phyloP scores from a whole-genome alignment of 2,329 filamentous ascomycete species.

The Endoconidiophora laricicola region DNA sequence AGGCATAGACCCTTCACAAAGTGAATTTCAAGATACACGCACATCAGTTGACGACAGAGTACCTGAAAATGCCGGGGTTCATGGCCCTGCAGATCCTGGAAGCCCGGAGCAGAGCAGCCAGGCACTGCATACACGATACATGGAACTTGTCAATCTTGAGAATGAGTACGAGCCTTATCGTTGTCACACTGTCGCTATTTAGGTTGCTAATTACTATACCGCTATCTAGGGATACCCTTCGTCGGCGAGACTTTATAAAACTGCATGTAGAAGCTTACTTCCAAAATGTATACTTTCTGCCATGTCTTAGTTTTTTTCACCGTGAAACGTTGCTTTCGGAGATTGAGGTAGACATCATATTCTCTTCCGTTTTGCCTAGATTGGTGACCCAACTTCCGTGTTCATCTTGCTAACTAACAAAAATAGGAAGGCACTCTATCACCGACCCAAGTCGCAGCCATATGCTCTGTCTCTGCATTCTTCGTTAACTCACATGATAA shows the following conservation, averaged over 20 bases:
- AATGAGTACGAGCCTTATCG: conserved; percentile 9
- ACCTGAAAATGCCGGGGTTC: conserved; percentile 10
- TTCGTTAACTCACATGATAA: conserved; percentile 21
- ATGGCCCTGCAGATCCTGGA: conserved; percentile 6
- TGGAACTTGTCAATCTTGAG: conserved; percentile 10
- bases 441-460: conserved; percentile 22
- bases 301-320: conserved; percentile 25
- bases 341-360: conserved; percentile 19
- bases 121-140: conserved; percentile 8
- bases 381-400: background rate
- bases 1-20: conserved; percentile 1
- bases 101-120: conserved; percentile 8
- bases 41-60: conserved; percentile 8
- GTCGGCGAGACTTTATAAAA: conserved; percentile 21
- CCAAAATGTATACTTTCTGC: conserved; percentile 23
- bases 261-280: conserved; percentile 25
- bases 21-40: background rate
- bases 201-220: no score
- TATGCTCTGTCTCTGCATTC: conserved; percentile 23
- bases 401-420: background rate
- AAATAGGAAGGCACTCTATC: conserved; percentile 21
- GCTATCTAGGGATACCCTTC: conserved; percentile 19
- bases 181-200: background rate
- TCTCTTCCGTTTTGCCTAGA: background rate
- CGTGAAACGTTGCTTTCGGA: conserved; percentile 21